Evolutionary conservation across 2,329 filamentous ascomycete species (phyloP).

Genomic region (Xylaria sp.): DNA sequence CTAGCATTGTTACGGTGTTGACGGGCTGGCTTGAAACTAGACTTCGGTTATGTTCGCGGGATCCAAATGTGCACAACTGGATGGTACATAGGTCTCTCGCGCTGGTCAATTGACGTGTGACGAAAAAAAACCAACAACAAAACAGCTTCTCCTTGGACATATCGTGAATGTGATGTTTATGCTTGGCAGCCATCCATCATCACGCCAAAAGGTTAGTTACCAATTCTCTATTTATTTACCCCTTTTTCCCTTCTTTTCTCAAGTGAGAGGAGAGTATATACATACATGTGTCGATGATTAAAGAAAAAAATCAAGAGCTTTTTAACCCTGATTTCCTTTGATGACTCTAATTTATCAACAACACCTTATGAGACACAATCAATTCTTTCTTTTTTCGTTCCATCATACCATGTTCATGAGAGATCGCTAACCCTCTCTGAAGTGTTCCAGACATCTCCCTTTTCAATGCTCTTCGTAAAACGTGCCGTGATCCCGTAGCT

Average conservation of each 20-base stretch:
- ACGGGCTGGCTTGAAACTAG: slow-evolving; percentile 37
- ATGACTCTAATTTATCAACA: slow-evolving; percentile 52
- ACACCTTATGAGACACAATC: slow-evolving; percentile 50
- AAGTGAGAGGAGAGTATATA: neutral
- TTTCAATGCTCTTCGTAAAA: neutral
- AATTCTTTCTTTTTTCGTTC: neutral
- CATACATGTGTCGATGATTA: slow-evolving; percentile 46
- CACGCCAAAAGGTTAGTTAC: slow-evolving; percentile 41
- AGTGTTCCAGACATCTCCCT: neutral
- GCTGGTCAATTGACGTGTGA: slow-evolving; percentile 39
- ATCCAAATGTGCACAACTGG: slow-evolving; percentile 27
- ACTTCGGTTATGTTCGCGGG: slow-evolving; percentile 42
- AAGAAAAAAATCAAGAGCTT: slow-evolving; percentile 55
- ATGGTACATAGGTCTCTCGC: slow-evolving; percentile 46
- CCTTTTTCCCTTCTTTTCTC: slow-evolving; percentile 11
- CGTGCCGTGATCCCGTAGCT: too few relatives aligned
- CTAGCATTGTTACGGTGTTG: slow-evolving; percentile 36
- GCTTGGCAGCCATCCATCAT: slow-evolving; percentile 10
- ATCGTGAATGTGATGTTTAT: slow-evolving; percentile 25
- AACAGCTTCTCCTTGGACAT: too few relatives aligned
- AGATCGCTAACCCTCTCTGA: slow-evolving; percentile 21
- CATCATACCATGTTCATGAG: slow-evolving; percentile 1
- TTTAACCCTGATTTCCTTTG: slow-evolving; percentile 59
- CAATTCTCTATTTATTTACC: slow-evolving; percentile 17
- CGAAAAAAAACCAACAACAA: slow-evolving; percentile 9